A percentile compares a stretch with the other conserved stretches of the same genome.
These are phyloP conservation scores for Eucalyptus marginata DNA, from an alignment of 345 rosid species.

Conservation along the genomic window DNA sequence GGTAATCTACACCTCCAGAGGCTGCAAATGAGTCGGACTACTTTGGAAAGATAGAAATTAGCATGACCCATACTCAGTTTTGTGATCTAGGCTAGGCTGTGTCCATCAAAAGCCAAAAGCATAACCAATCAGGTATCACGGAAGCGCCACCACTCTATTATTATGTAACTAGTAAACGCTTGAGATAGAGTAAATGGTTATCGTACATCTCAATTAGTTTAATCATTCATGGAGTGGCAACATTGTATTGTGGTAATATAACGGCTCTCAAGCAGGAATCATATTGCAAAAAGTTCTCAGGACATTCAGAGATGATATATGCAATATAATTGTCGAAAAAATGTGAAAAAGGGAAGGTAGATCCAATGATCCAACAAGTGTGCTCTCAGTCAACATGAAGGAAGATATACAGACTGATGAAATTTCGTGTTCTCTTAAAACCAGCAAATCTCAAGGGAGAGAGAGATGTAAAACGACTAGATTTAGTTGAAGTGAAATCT, in stretches of 20 bases:
- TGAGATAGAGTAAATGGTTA: not conserved
- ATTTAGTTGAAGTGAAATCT: not conserved
- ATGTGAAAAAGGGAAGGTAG: not conserved
- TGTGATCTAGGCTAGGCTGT: not conserved
- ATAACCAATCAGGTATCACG: not conserved
- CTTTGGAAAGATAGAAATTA: not conserved
- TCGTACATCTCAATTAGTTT: not conserved
- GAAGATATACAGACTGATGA: not conserved
- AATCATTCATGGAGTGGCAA: not conserved
- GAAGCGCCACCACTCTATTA: not conserved
- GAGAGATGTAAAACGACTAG: not conserved
- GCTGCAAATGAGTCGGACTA: not conserved
- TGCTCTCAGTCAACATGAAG: not conserved
- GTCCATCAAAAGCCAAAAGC: not conserved
- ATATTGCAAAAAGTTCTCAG: not conserved
- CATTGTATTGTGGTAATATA: not conserved
- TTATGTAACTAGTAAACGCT: not conserved
- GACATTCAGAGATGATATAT: not conserved
- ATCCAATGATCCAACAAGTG: not conserved
- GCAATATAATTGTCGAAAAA: not conserved
- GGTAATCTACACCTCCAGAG: not conserved
- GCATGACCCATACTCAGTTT: not conserved
- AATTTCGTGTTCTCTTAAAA: not conserved
- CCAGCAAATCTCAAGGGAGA: not conserved
- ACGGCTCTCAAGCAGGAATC: not conserved